Evolutionary conservation across 1,139 yeast species (phyloP), one percentile per base, ranked within the genome.

Genomic region (Saccharomyces pastorianus): DNA sequence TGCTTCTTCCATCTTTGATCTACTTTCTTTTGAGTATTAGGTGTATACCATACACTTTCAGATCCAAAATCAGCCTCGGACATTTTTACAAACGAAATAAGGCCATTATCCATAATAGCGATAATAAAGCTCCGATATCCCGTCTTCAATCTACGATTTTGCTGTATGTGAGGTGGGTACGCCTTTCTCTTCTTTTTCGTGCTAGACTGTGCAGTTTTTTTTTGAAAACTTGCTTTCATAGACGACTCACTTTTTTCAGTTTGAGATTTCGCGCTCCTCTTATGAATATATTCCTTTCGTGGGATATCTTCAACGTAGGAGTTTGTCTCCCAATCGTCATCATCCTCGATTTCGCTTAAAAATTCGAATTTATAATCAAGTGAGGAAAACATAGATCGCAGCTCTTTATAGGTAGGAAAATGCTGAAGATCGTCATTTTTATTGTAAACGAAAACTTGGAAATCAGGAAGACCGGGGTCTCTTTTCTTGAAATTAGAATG

Each of bases 31-130:
- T 46, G 23, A 17, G n/a, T 13, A 52, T 17, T 29, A 55, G 47
- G 6, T 59, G 59, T 25, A 59, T 58, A 64, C 73, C 73, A 71
- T 17, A 70, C 68, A 49, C 67, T 61, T 50, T 73, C 75, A 27
- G 75, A 66, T 0, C 77, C 76, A 64, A 88, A 87, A 54, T 80
- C 81, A 1, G 83, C 80, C 58, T 83, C 86, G 1, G 81, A 71
- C 3, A 88, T 65, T 47, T 76, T 78, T 23, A 83, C 75, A 63
- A 88, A 87, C 61, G 84, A 86, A 5, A 88, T 77, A 4, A 86
- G 74, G 0, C 96, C 96, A 59, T 81, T 77, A 64, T 86, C 91
- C 2, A 87, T 79, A 0, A 84, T 73, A 0, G 95, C 95, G 23
- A 88, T 57, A 1, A 85, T 70, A 3, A 84, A 74, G 27, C 75